Conservation (phyloP, 108 stramenopile genomes). For the Skeletonema tropicum region DNA sequence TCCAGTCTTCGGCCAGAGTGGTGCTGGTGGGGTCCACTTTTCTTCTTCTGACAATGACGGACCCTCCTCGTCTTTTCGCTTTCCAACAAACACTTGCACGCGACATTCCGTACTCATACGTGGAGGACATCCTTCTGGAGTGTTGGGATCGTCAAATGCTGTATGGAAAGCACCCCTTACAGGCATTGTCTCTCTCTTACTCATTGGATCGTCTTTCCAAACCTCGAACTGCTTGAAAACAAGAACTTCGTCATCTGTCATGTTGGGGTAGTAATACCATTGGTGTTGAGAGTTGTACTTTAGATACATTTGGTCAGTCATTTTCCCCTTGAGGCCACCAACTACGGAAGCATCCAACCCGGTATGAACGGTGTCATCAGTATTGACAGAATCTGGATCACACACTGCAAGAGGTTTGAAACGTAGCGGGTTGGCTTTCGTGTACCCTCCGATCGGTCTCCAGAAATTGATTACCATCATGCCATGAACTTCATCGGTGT, state of each 20-base stretch:
- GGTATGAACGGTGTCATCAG: background rate
- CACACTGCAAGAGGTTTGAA: conserved; percentile 1
- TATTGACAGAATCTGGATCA: background rate
- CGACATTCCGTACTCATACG: background rate
- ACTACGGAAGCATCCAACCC: background rate
- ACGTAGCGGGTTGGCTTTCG: background rate
- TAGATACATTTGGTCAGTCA: background rate
- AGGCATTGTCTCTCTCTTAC: background rate
- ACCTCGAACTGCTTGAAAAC: conserved; percentile 1
- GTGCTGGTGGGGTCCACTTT: background rate
- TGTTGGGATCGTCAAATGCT: background rate
- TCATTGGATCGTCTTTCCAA: background rate
- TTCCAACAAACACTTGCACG: background rate
- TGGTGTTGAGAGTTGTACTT: background rate
- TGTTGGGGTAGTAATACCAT: background rate
- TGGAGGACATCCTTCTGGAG: background rate
- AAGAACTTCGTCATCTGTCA: conserved; percentile 3
- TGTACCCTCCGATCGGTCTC: background rate
- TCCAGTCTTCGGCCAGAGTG: background rate
- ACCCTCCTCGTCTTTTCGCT: conserved; percentile 2
- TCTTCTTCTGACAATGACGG: too few relatives aligned
- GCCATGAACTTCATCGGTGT: background rate
- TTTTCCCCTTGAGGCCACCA: background rate
- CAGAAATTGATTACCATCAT: conserved; percentile 3
- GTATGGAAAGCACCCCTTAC: background rate